A percentile compares a stretch with the other conserved stretches of the same genome.
Conservation (phyloP, 176 grass and related monocot genomes). For the Tuctoria greenei region DNA sequence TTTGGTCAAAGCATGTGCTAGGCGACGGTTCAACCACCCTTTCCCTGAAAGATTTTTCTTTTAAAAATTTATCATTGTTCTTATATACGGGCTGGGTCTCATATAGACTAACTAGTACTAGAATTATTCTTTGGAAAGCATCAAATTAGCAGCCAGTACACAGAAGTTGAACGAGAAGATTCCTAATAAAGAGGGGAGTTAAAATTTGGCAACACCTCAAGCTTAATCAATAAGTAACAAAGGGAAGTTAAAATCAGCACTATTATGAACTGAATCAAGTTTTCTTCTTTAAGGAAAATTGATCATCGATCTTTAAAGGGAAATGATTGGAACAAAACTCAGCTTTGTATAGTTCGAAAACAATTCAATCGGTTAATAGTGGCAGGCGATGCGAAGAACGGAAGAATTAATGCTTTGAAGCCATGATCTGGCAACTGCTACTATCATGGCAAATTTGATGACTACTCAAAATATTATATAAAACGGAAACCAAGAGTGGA, state of each 20-base stretch:
- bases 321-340: not conserved
- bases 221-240: not conserved
- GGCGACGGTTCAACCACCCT: constrained; percentile 6
- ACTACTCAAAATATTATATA: not conserved
- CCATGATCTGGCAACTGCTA: not conserved
- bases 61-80: not conserved
- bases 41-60: not conserved
- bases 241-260: not conserved
- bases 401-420: not conserved
- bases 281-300: not conserved
- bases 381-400: not conserved
- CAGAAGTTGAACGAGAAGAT: not conserved
- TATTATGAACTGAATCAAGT: not conserved
- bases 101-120: not conserved
- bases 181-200: not conserved
- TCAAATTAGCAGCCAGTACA: not conserved
- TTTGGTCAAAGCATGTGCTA: not conserved
- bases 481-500: constrained; percentile 21
- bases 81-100: not conserved
- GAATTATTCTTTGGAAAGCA: not conserved
- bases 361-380: not conserved
- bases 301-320: no score
- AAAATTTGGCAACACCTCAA: not conserved
- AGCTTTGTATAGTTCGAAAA: not conserved
- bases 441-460: not conserved